phyloP scores from a whole-genome alignment of 2,329 filamentous ascomycete species.

The Sordariomycetes sp. region DNA sequence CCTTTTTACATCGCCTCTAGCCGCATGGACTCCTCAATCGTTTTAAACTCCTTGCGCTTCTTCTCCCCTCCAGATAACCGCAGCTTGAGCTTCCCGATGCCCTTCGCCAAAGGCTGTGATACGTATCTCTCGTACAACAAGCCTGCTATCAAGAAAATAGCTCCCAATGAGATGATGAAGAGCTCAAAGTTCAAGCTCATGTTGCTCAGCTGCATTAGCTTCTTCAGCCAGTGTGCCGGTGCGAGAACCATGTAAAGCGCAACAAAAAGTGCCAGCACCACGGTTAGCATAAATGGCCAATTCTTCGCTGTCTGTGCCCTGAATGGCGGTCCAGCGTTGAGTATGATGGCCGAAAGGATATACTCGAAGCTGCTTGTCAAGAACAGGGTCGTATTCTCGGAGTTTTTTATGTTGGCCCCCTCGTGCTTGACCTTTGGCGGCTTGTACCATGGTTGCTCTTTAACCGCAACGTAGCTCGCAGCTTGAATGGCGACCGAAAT shows the following conservation, averaged over 20 bases:
- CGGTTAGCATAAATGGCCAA: constrained; percentile 74
- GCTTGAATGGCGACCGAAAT: constrained; percentile 74
- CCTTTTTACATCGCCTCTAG: constrained; percentile 1
- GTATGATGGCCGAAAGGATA: constrained; percentile 77
- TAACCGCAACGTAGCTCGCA: constrained; percentile 64
- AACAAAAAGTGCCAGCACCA: constrained; percentile 57
- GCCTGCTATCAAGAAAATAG: constrained; percentile 57
- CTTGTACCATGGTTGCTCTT: constrained; percentile 75
- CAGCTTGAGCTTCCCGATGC: constrained; percentile 53
- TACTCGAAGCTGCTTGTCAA: constrained; percentile 91
- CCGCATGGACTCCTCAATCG: constrained; percentile 53
- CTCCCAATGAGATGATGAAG: constrained; percentile 62
- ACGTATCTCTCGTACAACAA: constrained; percentile 65
- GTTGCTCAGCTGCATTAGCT: constrained; percentile 77
- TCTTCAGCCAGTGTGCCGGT: constrained; percentile 58
- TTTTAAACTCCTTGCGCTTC: constrained; percentile 80
- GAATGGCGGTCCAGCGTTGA: constrained; percentile 89
- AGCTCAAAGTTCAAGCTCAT: constrained; percentile 65
- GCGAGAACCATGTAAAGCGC: constrained; percentile 73
- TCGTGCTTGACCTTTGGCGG: constrained; percentile 70
- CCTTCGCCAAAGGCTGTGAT: constrained; percentile 59
- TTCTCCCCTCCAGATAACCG: constrained; percentile 55
- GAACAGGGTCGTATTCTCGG: constrained; percentile 88
- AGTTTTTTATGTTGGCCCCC: constrained; percentile 81
- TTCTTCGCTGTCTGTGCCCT: constrained; percentile 73